These are phyloP conservation scores for Cichorium intybus DNA, from an alignment of 140 eudicot genomes.

Conservation along the genomic window DNA sequence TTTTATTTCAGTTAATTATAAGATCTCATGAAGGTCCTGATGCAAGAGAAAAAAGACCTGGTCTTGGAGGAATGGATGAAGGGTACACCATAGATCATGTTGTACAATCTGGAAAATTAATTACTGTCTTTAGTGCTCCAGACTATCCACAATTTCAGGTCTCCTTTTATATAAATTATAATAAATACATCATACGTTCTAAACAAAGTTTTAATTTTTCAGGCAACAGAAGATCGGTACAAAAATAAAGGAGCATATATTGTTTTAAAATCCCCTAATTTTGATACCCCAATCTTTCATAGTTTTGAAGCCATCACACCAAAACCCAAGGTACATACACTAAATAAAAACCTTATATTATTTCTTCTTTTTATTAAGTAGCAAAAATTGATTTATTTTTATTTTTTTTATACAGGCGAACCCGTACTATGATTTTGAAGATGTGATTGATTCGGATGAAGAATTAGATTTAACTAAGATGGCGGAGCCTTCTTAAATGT, in stretches of 20 bases:
- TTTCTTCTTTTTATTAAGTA: neutral
- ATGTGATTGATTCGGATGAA: conserved; percentile 88
- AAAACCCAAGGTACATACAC: conserved; percentile 90
- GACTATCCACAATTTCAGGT: conserved; percentile 99
- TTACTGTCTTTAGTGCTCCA: conserved; percentile 95
- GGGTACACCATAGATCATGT: conserved; percentile 95
- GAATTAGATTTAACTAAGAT: conserved; percentile 74
- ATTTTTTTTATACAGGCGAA: conserved; percentile 86
- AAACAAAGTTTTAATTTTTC: conserved; percentile 31
- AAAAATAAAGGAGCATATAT: conserved; percentile 89
- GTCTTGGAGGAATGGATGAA: conserved; percentile 81
- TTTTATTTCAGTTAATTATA: conserved; percentile 60
- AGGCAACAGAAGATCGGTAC: conserved; percentile 81
- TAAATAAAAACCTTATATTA: too few relatives aligned
- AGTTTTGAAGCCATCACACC: conserved; percentile 86
- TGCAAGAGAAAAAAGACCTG: conserved; percentile 92
- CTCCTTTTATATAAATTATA: neutral
- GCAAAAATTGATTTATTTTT: conserved; percentile 17
- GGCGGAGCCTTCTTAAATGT: conserved; percentile 50
- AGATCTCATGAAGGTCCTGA: conserved; percentile 99
- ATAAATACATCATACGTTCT: too few relatives aligned
- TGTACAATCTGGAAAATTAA: conserved; percentile 88
- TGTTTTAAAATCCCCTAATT: conserved; percentile 69
- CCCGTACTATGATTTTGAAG: conserved; percentile 83
- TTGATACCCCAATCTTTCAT: conserved; percentile 68